Conservation (phyloP, 2,329 filamentous ascomycete species). For the Endoconidiophora polonica region DNA sequence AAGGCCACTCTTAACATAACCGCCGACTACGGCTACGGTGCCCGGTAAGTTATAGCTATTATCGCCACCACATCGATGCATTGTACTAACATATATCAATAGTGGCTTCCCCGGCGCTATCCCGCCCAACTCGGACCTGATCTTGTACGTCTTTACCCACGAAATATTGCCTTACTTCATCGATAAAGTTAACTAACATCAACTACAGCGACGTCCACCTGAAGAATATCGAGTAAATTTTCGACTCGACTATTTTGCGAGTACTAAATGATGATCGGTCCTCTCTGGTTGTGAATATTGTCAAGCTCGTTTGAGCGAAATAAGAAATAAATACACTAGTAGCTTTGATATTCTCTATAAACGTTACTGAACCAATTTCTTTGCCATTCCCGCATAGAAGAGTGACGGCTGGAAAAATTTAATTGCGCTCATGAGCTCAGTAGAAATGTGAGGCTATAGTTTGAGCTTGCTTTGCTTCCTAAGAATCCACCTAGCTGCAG, state of each 20-base stretch:
- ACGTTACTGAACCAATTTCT: too few relatives aligned
- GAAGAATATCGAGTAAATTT: conserved; percentile 38
- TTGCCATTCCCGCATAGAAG: too few relatives aligned
- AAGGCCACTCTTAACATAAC: conserved; percentile 72
- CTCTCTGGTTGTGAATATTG: too few relatives aligned
- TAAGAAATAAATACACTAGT: too few relatives aligned
- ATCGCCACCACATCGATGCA: neutral
- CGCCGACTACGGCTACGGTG: conserved; percentile 50
- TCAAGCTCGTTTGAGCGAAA: too few relatives aligned
- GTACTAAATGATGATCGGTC: too few relatives aligned
- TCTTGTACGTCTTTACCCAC: conserved; percentile 53
- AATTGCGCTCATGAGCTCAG: too few relatives aligned
- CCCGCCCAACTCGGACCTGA: conserved; percentile 54
- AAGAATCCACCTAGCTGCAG: too few relatives aligned
- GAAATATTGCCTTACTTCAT: neutral
- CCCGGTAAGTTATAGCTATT: conserved; percentile 28
- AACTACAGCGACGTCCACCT: conserved; percentile 49
- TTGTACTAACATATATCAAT: conserved; percentile 9
- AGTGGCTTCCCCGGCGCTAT: conserved; percentile 70
- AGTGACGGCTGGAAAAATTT: too few relatives aligned
- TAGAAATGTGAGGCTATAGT: too few relatives aligned
- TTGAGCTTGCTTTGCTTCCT: too few relatives aligned
- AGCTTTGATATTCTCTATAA: too few relatives aligned
- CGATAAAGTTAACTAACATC: conserved; percentile 9
- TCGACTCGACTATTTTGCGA: neutral